Evolutionary conservation across 805 yeast genomes (phyloP), one percentile per base, ranked within the genome.

Genomic region (Suhomyces emberorum): DNA sequence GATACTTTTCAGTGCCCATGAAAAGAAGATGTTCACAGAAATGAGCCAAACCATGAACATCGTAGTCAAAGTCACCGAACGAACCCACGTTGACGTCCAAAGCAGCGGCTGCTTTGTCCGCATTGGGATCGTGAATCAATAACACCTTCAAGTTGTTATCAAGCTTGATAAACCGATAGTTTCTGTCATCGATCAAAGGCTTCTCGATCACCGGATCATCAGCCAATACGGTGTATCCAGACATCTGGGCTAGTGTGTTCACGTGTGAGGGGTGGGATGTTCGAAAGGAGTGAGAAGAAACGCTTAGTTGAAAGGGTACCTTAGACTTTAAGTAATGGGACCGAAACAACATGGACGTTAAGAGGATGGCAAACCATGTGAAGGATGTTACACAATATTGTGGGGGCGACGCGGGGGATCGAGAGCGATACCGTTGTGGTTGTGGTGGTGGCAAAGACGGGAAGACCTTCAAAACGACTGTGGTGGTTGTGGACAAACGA

Each of bases 51-150:
- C 95, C 95, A 3, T 85, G 80, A 19, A 83, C 52, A 9, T 65
- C 57, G 43, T 55, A 66, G 35, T 72, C 68, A 17, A 79, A 81
- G 54, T 85, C 95, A 39, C 79, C 74, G 54, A 81, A 81, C 2
- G 91, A 70, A 8, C 95, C 95, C 15, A 82, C 83, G 47, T 82
- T 75, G 9, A 85, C 91, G 52, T 84, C 93, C 38, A 85, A 57
- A 0, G 93, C 77, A 2, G 91, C 93, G 0, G 88, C 89, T 0
- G 89, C 67, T 51, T 81, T 81, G 54, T 83, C 91, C 1, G 91
- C 69, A 15, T 74, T 61, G 1, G 83, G 76, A 51, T 85, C 93
- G 38, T 77, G 75, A 37, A 85, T 82, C 39, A 83, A 52, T 36
- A 85, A 58, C 0, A 78, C 88, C 15, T 71, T 72, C 34, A 85